Conservation (phyloP, 2,329 filamentous ascomycete species). For the Aspergillus japonicus region DNA sequence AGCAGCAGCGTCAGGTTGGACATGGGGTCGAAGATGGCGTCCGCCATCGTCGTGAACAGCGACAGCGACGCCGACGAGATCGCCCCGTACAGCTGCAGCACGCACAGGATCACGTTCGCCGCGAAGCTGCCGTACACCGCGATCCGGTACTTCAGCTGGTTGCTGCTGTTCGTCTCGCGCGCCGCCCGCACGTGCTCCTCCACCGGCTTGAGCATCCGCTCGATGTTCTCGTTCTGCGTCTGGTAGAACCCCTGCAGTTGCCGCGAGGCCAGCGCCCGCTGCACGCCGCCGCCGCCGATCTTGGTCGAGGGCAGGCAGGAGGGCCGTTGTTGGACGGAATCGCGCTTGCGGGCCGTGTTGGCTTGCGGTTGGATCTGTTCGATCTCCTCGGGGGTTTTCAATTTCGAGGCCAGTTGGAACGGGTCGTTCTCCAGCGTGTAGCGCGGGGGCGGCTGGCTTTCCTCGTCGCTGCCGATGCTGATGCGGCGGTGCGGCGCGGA, state of each 20-base stretch:
- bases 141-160: constrained; percentile 65
- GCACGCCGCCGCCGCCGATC: constrained; percentile 36
- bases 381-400: constrained; percentile 77
- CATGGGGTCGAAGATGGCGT: constrained; percentile 88
- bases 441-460: constrained; percentile 51
- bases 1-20: constrained; percentile 86
- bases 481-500: constrained; percentile 23
- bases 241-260: constrained; percentile 77
- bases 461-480: constrained; percentile 41
- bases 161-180: constrained; percentile 74
- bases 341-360: constrained; percentile 75
- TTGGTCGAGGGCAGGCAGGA: not conserved
- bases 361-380: constrained; percentile 65
- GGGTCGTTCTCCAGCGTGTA: constrained; percentile 71
- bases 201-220: constrained; percentile 86
- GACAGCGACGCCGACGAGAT: constrained; percentile 85
- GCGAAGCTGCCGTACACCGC: constrained; percentile 67
- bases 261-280: constrained; percentile 20
- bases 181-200: constrained; percentile 85
- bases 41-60: constrained; percentile 95
- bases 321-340: constrained; percentile 48
- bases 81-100: constrained; percentile 85
- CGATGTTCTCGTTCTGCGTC: constrained; percentile 88
- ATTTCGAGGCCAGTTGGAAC: constrained; percentile 70
- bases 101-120: constrained; percentile 76